Evolutionary conservation across 768 basidiomycete genomes (phyloP).

Genomic region (Agaricus blazei): DNA sequence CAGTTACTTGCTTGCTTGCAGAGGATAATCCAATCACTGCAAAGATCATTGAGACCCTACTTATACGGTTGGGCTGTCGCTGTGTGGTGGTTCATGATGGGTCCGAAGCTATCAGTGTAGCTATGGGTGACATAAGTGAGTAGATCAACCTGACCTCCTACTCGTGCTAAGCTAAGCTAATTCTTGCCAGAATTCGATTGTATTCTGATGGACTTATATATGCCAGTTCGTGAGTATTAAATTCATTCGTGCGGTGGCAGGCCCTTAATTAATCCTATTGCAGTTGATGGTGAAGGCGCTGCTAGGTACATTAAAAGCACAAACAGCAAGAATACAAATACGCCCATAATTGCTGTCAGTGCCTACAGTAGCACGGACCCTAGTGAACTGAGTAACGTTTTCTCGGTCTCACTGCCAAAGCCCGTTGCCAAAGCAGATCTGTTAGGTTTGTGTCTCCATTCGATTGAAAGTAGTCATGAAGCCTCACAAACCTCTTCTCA

Average conservation of each 20-base stretch:
- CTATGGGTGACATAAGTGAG: conserved; percentile 96
- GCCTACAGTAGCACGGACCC: conserved; percentile 76
- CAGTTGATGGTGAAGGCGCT: conserved; percentile 94
- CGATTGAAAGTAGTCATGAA: not conserved
- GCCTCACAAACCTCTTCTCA: conserved; percentile 8
- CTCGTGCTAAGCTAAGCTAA: conserved; percentile 18
- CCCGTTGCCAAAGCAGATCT: conserved; percentile 87
- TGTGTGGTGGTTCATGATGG: conserved; percentile 96
- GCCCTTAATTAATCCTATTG: conserved; percentile 3
- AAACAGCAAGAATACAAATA: conserved; percentile 89
- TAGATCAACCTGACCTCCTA: conserved; percentile 15
- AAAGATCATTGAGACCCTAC: conserved; percentile 93
- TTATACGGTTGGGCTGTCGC: conserved; percentile 91
- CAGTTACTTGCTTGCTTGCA: conserved; percentile 91
- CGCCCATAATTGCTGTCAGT: conserved; percentile 90
- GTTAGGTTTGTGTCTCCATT: conserved; percentile 36
- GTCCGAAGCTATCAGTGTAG: conserved; percentile 94
- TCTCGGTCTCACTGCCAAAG: conserved; percentile 80
- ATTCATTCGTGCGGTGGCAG: not conserved
- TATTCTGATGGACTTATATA: conserved; percentile 92
- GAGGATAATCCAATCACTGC: conserved; percentile 98
- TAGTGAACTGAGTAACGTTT: conserved; percentile 60
- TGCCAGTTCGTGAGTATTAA: conserved; percentile 76
- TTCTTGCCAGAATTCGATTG: conserved; percentile 77
- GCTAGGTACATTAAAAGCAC: conserved; percentile 97